Base-by-base conservation (phyloP, 2,329 filamentous ascomycete species). In the Aureobasidium sp. region DNA sequence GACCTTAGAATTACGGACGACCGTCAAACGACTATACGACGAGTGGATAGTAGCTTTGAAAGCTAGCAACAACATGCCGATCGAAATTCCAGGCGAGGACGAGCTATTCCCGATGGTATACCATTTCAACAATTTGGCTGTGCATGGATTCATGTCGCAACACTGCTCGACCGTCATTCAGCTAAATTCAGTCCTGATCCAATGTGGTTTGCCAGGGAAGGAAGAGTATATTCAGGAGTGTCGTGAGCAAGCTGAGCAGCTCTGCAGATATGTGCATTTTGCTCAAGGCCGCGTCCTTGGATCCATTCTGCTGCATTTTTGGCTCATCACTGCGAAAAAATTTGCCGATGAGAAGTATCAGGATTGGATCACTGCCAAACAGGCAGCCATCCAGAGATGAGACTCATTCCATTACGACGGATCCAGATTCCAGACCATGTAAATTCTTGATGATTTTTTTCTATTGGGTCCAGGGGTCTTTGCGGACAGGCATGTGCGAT, bases 121-220 rank as follows among this genome's bases (percentile, higher is more conserved):
- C 26, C 43, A 56, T 9, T 62, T 62, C 43, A 51, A 46, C 27
- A 62, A 62, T 8, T 15, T 62, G 6, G 43, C 50, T 12, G 48
- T 62, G 1, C 60, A 53, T 12, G 60, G 60, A 32, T 56, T 62
- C 48, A 55, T 62, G 60, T 62, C 48, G 39, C 50, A 53, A 24
- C 51, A 62, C 43, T 62, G 50, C 26, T 46, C 60, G 34, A 55
- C 43, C 6, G 32, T 55, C 12, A 56, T 62, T 32, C 39, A 46
- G 32, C 34, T 62, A 9, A 62, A 62, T n/a, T 37, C 48, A 1
- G 27, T 62, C 17, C 26, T 62, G 29, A 62, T 62, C 15, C 39
- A 62, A 13, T 46, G 47, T 12, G 48, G 60, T 4, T 12, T 48
- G n/a, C 50, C 43, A 41, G 51, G 48, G 5, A 62, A 47, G 37